Base-by-base conservation (phyloP, 2,329 filamentous ascomycete species). In the Penicillium psychrosexuale region DNA sequence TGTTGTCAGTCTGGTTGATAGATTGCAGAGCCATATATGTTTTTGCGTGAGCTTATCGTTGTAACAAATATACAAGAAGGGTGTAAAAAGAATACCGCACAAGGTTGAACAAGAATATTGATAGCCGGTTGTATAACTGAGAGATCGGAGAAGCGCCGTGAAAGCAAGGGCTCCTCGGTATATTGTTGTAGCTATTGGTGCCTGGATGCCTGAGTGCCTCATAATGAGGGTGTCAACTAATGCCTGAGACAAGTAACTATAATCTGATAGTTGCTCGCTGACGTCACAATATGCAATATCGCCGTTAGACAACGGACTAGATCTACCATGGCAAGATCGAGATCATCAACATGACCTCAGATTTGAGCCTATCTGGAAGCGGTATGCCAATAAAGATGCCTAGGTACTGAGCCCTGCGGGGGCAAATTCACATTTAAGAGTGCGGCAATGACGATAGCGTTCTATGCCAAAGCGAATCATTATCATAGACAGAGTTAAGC, bases 271-370 rank as follows among this genome's bases (percentile, higher is more conserved):
- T 5, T 39, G 22, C 22, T 24, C 24, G 37, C 28, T 53, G 51
- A 53, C 44, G 36, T 53, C 51, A 53, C 3, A 3, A 28, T 34
- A 17, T 42, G 3, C 27, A 19, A 42, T 48, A 19, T 53, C 19
- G 19, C 28, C 27, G 5, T 22, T 27, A 17, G 17, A 42, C 15
- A n/a, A 44, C 12, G 28, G n/a, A 44, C 27, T 19, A 31, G 27
- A 31, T 19, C 28, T 15, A 44, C 28, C 42, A 8, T 17, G 15
- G 39, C 17, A 9, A 37, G 24, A 52, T 52, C 31, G 31, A n/a
- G 48, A 47, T 33, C 48, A 19, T 30, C 31, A 15, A 39, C n/a
- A 52, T 55, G 40, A 54, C 46, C 24, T 54, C 51, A 54, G 19
- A 22, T 11, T 3, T 37, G 24, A 43, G 33, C 17, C 15, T 44